Conservation (phyloP, 2,329 filamentous ascomycete genomes). For the Colletotrichum sp. region DNA sequence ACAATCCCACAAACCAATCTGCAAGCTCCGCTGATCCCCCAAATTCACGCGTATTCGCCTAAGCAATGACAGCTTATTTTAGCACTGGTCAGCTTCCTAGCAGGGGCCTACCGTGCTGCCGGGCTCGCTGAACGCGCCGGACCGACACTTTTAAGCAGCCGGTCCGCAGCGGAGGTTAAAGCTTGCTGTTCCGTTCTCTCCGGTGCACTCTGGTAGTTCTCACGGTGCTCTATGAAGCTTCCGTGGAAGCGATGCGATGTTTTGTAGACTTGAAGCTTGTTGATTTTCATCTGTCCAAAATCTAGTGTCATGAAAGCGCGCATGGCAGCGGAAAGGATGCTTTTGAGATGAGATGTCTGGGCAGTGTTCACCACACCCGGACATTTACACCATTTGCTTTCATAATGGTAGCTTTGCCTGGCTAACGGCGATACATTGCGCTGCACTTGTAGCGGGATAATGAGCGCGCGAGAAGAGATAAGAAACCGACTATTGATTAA, state of each 20-base stretch:
- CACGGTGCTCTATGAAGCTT: neutral
- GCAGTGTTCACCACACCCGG: neutral
- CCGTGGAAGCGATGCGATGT: neutral
- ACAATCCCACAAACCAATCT: accelerated
- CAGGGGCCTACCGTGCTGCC: neutral
- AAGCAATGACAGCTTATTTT: neutral
- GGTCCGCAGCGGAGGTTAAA: neutral
- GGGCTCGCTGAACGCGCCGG: neutral
- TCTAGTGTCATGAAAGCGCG: neutral
- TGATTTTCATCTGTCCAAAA: neutral
- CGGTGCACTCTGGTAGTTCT: neutral
- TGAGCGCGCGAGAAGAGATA: neutral
- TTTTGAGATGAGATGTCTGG: neutral
- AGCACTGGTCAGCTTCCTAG: neutral
- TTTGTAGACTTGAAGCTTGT: neutral
- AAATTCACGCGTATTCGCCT: neutral
- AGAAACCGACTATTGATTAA: neutral
- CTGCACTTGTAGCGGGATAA: accelerated
- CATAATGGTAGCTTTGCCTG: accelerated
- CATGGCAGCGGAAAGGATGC: neutral
- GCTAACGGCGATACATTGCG: accelerated
- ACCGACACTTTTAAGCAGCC: neutral
- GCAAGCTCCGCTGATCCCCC: neutral
- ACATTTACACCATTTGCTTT: neutral
- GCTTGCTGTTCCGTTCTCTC: neutral